Evolutionary conservation across 805 yeast genomes (phyloP).

Genomic region (Ogataea paradorogensis): DNA sequence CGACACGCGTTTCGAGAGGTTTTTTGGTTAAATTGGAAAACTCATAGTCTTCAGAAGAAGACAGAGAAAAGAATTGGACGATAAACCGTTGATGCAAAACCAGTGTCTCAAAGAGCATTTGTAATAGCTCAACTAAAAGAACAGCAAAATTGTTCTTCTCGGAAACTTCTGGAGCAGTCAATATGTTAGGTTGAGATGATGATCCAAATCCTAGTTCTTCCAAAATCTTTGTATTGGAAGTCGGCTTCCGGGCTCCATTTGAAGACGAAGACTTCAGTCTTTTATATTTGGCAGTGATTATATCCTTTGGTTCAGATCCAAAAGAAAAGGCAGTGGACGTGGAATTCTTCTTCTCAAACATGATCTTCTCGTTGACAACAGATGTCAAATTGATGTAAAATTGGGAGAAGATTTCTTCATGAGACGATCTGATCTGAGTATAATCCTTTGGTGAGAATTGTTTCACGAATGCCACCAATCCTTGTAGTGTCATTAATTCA

Average conservation of each 20-base stretch:
- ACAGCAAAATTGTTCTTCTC: constrained; percentile 2
- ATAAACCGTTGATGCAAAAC: constrained; percentile 48
- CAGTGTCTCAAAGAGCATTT: constrained; percentile 14
- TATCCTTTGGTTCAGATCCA: constrained; percentile 19
- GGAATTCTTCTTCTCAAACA: constrained; percentile 5
- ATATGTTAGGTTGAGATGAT: neutral
- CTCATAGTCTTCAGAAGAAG: constrained; percentile 35
- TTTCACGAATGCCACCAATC: constrained; percentile 56
- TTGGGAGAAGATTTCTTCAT: constrained; percentile 32
- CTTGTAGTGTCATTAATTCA: constrained; percentile 43
- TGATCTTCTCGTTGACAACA: constrained; percentile 17
- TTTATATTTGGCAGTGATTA: constrained; percentile 16
- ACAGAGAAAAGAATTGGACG: constrained; percentile 42
- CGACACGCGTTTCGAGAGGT: constrained; percentile 24
- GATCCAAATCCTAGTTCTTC: constrained; percentile 27
- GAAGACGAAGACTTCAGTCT: constrained; percentile 10
- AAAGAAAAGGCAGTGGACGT: constrained; percentile 19
- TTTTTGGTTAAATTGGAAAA: constrained; percentile 43
- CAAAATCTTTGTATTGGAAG: constrained; percentile 22
- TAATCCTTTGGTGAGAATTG: constrained; percentile 51
- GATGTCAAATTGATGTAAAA: constrained; percentile 30
- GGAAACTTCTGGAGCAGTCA: neutral
- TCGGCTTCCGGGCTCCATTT: constrained; percentile 9
- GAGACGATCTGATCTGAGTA: constrained; percentile 38
- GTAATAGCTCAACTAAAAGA: constrained; percentile 10